Conservation (phyloP, 768 basidiomycete species). For the Dentipellis sp. region DNA sequence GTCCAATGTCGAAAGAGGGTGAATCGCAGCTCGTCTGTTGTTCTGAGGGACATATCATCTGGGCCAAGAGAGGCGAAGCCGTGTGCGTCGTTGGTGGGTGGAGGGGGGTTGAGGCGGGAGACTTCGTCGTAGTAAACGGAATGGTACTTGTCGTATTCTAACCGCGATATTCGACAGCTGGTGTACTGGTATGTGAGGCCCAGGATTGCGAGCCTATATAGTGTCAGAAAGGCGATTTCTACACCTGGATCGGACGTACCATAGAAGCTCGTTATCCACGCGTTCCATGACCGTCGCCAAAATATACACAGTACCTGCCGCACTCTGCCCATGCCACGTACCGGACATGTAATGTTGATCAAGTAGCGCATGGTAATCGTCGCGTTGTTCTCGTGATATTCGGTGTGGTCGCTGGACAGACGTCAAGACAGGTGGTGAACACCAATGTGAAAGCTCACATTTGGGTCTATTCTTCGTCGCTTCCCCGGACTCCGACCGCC, state of each 20-base stretch:
- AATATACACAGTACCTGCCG: constrained; percentile 80
- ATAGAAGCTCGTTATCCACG: constrained; percentile 88
- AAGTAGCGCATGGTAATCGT: constrained; percentile 51
- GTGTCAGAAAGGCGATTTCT: not conserved
- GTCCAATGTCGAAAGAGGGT: constrained; percentile 97
- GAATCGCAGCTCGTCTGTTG: constrained; percentile 87
- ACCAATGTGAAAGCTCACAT: constrained; percentile 4
- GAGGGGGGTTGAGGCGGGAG: constrained; percentile 72
- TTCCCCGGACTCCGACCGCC: constrained; percentile 8
- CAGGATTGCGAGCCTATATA: constrained; percentile 76
- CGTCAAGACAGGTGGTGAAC: constrained; percentile 4
- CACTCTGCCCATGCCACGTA: constrained; percentile 84
- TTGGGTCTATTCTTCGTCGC: constrained; percentile 39
- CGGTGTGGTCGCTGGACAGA: constrained; percentile 36
- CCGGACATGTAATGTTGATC: constrained; percentile 81
- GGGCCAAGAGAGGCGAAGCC: constrained; percentile 52
- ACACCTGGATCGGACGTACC: constrained; percentile 40
- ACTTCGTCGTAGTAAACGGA: constrained; percentile 85
- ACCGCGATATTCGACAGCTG: constrained; percentile 79
- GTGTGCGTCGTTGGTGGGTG: constrained; percentile 31
- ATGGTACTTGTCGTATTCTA: constrained; percentile 76
- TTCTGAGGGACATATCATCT: constrained; percentile 76
- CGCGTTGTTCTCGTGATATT: constrained; percentile 63
- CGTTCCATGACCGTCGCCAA: constrained; percentile 87
- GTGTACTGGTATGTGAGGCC: constrained; percentile 91